A percentile compares a stretch with the other conserved stretches of the same genome.
Evolutionary conservation across 2,329 filamentous ascomycete genomes (phyloP).

Genomic region (Ascochyta rabiei): DNA sequence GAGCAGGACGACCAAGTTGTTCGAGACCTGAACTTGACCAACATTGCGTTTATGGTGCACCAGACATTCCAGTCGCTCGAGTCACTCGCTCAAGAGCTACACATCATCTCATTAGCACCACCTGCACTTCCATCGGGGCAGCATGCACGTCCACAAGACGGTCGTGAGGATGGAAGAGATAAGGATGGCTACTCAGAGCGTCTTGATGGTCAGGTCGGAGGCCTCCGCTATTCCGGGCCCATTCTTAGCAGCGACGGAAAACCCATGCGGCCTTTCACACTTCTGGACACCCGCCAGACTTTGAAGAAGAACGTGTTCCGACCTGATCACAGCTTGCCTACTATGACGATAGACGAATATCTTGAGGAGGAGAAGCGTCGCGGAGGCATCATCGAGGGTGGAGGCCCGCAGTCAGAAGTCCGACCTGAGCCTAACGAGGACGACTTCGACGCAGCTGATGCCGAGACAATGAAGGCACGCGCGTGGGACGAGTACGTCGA

Average conservation of each 20-base stretch:
- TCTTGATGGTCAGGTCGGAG: conserved; percentile 64
- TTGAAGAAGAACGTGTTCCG: conserved; percentile 83
- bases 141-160: conserved; percentile 48
- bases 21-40: conserved; percentile 77
- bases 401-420: conserved; percentile 74
- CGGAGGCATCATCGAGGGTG: conserved; percentile 90
- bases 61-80: conserved; percentile 88
- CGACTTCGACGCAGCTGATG: conserved; percentile 83
- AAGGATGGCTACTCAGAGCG: conserved; percentile 70
- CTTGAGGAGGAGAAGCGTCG: conserved; percentile 84
- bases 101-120: conserved; percentile 79
- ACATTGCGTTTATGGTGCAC: conserved; percentile 75
- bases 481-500: conserved; percentile 96
- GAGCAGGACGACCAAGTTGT: conserved; percentile 85
- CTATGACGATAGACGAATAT: conserved; percentile 98
- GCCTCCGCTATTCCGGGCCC: conserved; percentile 65
- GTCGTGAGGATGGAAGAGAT: conserved; percentile 55
- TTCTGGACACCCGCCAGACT: conserved; percentile 77
- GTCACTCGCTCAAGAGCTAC: conserved; percentile 79
- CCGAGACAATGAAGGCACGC: conserved; percentile 89
- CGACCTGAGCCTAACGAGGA: conserved; percentile 84
- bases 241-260: conserved; percentile 80
- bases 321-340: conserved; percentile 89
- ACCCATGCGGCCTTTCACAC: conserved; percentile 87
- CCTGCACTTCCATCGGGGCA: conserved; percentile 53